Evolutionary conservation across 768 basidiomycete species (phyloP), one percentile per base, ranked within the genome.

Genomic region (Auricularia auricula-judae): DNA sequence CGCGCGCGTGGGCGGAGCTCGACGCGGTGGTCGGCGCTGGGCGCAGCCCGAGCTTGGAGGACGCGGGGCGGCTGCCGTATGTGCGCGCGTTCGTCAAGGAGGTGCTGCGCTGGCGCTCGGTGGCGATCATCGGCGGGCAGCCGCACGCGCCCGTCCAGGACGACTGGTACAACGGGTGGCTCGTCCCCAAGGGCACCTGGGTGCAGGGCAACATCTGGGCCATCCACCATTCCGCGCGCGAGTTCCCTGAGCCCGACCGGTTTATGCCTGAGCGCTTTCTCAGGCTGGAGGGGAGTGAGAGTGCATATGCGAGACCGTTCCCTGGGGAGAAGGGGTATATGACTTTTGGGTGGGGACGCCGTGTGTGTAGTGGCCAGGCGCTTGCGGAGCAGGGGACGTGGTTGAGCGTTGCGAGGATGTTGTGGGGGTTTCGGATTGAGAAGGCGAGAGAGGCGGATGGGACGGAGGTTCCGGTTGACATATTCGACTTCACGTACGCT

Each of bases 151-250:
- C 16, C 59, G 42, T 63, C 42, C 44, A 14, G 60, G 16, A 51
- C 39, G 35, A 42, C 12, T 42, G 12, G 10, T 42, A 42, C 73
- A 80, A 35, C 58, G 83, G 80, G 11, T 78, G 79, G 76, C 76
- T 78, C 63, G 82, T 88, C 62, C 85, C 86, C 36, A 83, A 85
- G 70, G 87, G 87, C 12, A 80, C 86, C 3, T 71, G 86, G 67
- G 82, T 67, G 64, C 59, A 14, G 29, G 53, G 23, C 43, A 44
- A 56, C 51, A 39, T 61, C 64, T 84, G 84, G 76, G 70, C 68
- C 3, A 78, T 79, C 23, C 74, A 78, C n/a, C 82, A 77, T 3
- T 78, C 86, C 65, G 80, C 84, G 61, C 70, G 65, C 3, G 70
- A 82, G 8, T 88, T 78, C 70, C 79, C 80, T 0, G 74, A 84